Evolutionary conservation across 768 basidiomycete genomes (phyloP).

Genomic region (Ephemerocybe angulata): DNA sequence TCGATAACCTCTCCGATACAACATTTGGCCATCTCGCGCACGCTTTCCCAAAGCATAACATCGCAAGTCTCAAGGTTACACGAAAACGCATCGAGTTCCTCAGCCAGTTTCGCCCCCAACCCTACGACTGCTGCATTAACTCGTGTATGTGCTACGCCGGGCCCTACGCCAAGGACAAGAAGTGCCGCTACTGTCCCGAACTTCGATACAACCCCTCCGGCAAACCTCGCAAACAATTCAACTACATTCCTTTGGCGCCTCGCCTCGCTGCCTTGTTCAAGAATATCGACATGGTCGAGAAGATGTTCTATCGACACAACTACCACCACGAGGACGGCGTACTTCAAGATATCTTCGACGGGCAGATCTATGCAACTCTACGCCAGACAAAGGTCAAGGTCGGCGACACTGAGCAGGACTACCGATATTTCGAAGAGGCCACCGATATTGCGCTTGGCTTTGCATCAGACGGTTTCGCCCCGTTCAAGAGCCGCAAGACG

Average conservation of each 20-base stretch:
- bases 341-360: conserved; percentile 37
- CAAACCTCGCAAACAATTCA: conserved; percentile 25
- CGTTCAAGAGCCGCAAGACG: conserved; percentile 29
- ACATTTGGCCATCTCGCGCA: neutral
- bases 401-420: conserved; percentile 13
- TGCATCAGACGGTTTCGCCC: conserved; percentile 40
- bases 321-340: conserved; percentile 16
- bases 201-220: conserved; percentile 10
- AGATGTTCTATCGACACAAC: conserved; percentile 25
- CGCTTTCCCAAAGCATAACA: neutral
- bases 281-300: conserved; percentile 22
- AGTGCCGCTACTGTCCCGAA: conserved; percentile 33
- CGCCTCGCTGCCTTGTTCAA: conserved; percentile 20
- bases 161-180: conserved; percentile 18
- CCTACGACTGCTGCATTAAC: conserved; percentile 40
- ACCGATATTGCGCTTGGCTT: conserved; percentile 42
- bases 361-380: conserved; percentile 26
- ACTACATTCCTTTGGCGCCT: conserved; percentile 32
- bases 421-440: conserved; percentile 33
- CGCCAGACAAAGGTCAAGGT: conserved; percentile 17
- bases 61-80: neutral
- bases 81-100: conserved; percentile 22
- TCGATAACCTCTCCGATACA: conserved; percentile 1
- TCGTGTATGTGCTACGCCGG: conserved; percentile 39
- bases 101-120: conserved; percentile 26